Percentiles rank a stretch among this genome's conserved stretches.
phyloP scores from a whole-genome alignment of 2,329 filamentous ascomycete genomes.

The Blastomyces gilchristii region DNA sequence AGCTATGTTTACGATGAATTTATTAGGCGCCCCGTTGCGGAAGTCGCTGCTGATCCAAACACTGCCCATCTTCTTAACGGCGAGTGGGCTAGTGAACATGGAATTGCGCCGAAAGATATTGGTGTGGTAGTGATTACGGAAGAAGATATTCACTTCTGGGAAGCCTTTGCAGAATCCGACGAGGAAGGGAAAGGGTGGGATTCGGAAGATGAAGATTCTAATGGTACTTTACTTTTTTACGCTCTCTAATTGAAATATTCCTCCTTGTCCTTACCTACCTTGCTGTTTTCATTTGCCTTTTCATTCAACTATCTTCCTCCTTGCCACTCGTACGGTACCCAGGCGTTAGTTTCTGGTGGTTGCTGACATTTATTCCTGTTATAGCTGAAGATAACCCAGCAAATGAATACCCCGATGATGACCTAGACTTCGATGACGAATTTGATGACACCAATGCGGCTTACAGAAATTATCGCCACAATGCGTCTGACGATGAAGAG shows the following conservation, averaged over 20 bases:
- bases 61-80: constrained; percentile 11
- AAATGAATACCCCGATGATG: constrained; percentile 44
- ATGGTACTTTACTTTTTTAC: constrained; percentile 34
- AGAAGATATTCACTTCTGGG: constrained; percentile 46
- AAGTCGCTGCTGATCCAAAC: constrained; percentile 15
- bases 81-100: constrained; percentile 8
- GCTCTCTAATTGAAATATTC: neutral
- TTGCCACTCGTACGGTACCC: neutral
- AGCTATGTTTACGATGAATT: constrained; percentile 56
- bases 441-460: constrained; percentile 31
- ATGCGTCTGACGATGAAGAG: constrained; percentile 37
- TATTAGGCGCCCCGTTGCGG: constrained; percentile 39
- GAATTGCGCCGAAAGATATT: constrained; percentile 25
- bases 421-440: constrained; percentile 40
- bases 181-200: constrained; percentile 45
- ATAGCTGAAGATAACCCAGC: constrained; percentile 41
- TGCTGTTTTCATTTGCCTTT: neutral
- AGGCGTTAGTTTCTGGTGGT: neutral
- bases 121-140: constrained; percentile 35
- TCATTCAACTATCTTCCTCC: neutral
- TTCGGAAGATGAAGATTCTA: constrained; percentile 53
- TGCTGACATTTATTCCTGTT: neutral
- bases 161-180: constrained; percentile 45
- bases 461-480: constrained; percentile 32
- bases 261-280: neutral